Base-by-base conservation (phyloP, 495 filamentous ascomycete genomes). In the Hypoxylon rickii region DNA sequence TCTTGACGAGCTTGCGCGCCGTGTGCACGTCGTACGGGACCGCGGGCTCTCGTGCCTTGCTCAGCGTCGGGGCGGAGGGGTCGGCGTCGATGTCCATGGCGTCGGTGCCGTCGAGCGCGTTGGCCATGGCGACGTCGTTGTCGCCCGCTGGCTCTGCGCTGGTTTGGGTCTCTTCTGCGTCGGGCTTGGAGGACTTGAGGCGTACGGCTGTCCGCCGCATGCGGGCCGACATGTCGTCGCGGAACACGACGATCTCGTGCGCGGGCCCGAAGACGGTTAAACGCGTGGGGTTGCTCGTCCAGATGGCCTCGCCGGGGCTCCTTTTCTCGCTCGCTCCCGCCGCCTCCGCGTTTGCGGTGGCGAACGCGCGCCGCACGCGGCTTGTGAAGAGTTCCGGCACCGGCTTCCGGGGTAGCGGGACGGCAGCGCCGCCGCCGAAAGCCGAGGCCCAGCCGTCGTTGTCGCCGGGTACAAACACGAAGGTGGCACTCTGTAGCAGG, bases 381-480 rank as follows among this genome's bases (percentile, higher is more conserved):
- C 85, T 88, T 0, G 92, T 96, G 67, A 97, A 97, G 37, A 96
- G 64, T 1, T 93, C 89, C 6, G 94, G 95, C 3, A 98, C 80
- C 0, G 75, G 65, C 39, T 86, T 84, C 10, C 88, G 78, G 0
- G 94, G 94, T 10, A 97, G 64, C 6, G 85, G 78, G 1, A 86
- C 81, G 1, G 89, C 82, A 34, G 90, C 86, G n/a, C 94, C 94
- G 10, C 83, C 86, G 1, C 86, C 87, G 70, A 96, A 96, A 2
- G 90, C 81, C 0, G 90, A 93, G 2, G 75, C 72, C 94, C 94
- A 98, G 8, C 92, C 90, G 67, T 98, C 94, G 68, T 96, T 95
- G 67, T 97, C 93, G 33, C 93, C 93, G 1, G 94, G 94, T 0
- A 98, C 88, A 61, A 97, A 96, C 10, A 96, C 72, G 60, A 96